Evolutionary conservation across 2,329 filamentous ascomycete genomes (phyloP).

Genomic region (Aspergillus clavatus): DNA sequence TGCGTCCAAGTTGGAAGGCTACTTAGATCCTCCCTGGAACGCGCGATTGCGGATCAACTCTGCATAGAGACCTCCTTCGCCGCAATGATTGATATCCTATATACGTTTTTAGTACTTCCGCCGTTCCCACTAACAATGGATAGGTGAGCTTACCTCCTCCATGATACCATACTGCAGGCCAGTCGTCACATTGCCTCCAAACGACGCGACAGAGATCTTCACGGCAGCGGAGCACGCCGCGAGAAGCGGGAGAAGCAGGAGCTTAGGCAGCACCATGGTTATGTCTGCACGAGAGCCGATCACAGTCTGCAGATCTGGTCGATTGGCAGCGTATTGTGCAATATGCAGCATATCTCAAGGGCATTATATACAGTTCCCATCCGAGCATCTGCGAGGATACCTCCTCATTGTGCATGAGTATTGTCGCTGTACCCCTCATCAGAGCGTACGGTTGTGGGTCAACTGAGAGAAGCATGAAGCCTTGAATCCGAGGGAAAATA

Average conservation of each 20-base stretch:
- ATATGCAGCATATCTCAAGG: background rate
- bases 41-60: constrained; percentile 34
- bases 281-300: background rate
- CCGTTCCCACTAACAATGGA: background rate
- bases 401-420: too few species aligned
- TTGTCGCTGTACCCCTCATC: background rate
- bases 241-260: constrained; percentile 22
- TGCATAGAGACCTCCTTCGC: constrained; percentile 33
- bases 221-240: constrained; percentile 23
- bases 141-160: constrained; percentile 26
- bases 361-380: constrained; percentile 4
- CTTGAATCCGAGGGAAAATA: background rate
- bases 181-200: constrained; percentile 25
- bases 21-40: constrained; percentile 30
- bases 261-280: constrained; percentile 17
- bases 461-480: too few species aligned
- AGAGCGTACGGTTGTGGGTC: too few species aligned
- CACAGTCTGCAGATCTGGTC: constrained; percentile 7
- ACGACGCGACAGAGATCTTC: constrained; percentile 25
- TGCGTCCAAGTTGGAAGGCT: constrained; percentile 27
- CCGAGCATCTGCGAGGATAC: background rate
- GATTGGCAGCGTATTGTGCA: background rate
- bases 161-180: constrained; percentile 28
- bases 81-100: constrained; percentile 31
- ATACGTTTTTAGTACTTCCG: background rate